phyloP scores from a whole-genome alignment of 176 grass and related monocot species.

The Cenchrus americanus region DNA sequence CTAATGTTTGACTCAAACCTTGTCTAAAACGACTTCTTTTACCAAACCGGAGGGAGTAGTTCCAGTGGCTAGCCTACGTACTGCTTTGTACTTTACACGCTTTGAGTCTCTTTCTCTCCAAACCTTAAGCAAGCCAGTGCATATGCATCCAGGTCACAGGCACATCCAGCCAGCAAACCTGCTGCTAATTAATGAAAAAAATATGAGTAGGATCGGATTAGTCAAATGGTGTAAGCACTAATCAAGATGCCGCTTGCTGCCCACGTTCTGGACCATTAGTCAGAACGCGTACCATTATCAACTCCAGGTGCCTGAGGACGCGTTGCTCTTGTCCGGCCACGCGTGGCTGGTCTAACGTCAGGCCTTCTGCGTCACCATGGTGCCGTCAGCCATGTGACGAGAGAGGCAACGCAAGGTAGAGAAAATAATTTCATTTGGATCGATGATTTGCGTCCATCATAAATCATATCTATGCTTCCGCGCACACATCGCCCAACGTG shows the following conservation, averaged over 20 bases:
- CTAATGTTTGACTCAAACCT: no score
- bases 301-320: not conserved
- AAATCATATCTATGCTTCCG: not conserved
- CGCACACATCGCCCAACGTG: not conserved
- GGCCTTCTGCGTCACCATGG: not conserved
- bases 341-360: not conserved
- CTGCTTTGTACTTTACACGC: not conserved
- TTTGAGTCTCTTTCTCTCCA: not conserved
- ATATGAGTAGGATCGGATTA: not conserved
- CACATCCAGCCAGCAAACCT: not conserved
- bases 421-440: no score
- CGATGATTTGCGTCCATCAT: no score
- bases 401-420: not conserved
- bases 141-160: not conserved
- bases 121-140: not conserved
- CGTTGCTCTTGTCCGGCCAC: not conserved
- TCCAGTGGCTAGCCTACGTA: not conserved
- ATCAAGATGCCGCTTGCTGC: not conserved
- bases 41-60: no score
- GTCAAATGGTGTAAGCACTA: not conserved
- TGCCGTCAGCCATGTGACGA: constrained; percentile 14
- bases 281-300: not conserved
- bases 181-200: not conserved
- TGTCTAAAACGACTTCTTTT: no score
- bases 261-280: not conserved